Conservation (phyloP, 1,139 yeast species). For the Kodamaea suecica region DNA sequence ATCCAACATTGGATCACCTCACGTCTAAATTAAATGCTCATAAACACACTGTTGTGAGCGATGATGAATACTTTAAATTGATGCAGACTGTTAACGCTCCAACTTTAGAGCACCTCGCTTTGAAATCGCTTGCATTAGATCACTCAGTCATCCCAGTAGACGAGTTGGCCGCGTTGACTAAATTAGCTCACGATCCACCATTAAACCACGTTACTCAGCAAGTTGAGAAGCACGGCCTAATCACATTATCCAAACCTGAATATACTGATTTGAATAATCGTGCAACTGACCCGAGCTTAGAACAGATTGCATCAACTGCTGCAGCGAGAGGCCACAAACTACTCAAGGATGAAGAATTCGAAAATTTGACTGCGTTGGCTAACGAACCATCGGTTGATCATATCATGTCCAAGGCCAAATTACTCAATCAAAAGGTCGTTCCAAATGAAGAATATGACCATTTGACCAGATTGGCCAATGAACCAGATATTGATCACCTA, state of each 20-base stretch:
- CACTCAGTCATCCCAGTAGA: slow-evolving; percentile 17
- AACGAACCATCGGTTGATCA: slow-evolving; percentile 22
- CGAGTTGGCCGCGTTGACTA: slow-evolving; percentile 13
- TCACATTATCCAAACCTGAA: slow-evolving; percentile 33
- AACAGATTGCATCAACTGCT: slow-evolving; percentile 17
- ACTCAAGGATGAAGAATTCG: slow-evolving; percentile 14
- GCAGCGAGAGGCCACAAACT: slow-evolving; percentile 11
- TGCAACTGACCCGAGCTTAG: slow-evolving; percentile 30
- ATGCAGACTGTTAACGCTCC: slow-evolving; percentile 10
- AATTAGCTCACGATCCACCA: slow-evolving; percentile 31
- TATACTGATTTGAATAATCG: slow-evolving; percentile 34
- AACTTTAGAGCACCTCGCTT: slow-evolving; percentile 16
- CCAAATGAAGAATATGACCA: slow-evolving; percentile 14
- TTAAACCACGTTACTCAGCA: slow-evolving; percentile 33
- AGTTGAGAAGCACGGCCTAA: slow-evolving; percentile 36
- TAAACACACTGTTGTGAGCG: slow-evolving; percentile 18
- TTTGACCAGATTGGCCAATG: slow-evolving; percentile 12
- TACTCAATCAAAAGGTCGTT: slow-evolving; percentile 18
- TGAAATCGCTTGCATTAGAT: slow-evolving; percentile 15
- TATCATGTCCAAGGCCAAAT: slow-evolving; percentile 17
- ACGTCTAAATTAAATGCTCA: slow-evolving; percentile 13
- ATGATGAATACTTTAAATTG: slow-evolving; percentile 13
- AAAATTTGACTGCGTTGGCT: slow-evolving; percentile 14
- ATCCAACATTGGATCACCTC: slow-evolving; percentile 24
- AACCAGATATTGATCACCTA: slow-evolving; percentile 16